Evolutionary conservation across 768 basidiomycete genomes (phyloP).

Genomic region (Xerocomellus chrysenteron): DNA sequence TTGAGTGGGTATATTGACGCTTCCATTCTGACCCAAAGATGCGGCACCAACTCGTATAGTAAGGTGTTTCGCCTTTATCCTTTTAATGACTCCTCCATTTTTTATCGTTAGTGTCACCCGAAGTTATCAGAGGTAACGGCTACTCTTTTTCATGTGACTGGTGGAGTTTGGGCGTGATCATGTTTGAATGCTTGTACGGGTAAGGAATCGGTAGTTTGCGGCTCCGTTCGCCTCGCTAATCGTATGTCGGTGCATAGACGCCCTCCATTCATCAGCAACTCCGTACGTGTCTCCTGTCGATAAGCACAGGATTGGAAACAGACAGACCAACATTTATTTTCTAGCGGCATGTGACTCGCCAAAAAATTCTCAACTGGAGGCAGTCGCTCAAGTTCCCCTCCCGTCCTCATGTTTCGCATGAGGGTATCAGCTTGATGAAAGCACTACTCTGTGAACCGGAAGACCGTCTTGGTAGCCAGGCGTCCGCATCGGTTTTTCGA

Average conservation of each 20-base stretch:
- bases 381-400: constrained; percentile 84
- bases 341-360: constrained; percentile 89
- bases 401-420: constrained; percentile 79
- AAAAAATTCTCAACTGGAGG: constrained; percentile 97
- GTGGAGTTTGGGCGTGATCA: constrained; percentile 98
- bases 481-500: constrained; percentile 62
- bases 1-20: constrained; percentile 16
- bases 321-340: constrained; percentile 12
- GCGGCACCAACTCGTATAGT: constrained; percentile 88
- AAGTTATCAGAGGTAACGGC: constrained; percentile 87
- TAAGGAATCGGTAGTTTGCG: constrained; percentile 41
- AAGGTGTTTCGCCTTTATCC: constrained; percentile 36
- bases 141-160: constrained; percentile 96
- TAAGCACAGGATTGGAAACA: constrained; percentile 21
- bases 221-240: constrained; percentile 27
- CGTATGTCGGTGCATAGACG: constrained; percentile 50
- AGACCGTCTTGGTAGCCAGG: constrained; percentile 83
- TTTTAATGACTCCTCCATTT: constrained; percentile 27
- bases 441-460: constrained; percentile 93
- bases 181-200: constrained; percentile 95
- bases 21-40: constrained; percentile 48
- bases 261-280: constrained; percentile 94
- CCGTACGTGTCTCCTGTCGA: constrained; percentile 49
- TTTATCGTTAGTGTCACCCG: constrained; percentile 70
- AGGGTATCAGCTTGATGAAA: constrained; percentile 85